phyloP scores from a whole-genome alignment of 208 protist genomes.

The Leishmania amazonensis region DNA sequence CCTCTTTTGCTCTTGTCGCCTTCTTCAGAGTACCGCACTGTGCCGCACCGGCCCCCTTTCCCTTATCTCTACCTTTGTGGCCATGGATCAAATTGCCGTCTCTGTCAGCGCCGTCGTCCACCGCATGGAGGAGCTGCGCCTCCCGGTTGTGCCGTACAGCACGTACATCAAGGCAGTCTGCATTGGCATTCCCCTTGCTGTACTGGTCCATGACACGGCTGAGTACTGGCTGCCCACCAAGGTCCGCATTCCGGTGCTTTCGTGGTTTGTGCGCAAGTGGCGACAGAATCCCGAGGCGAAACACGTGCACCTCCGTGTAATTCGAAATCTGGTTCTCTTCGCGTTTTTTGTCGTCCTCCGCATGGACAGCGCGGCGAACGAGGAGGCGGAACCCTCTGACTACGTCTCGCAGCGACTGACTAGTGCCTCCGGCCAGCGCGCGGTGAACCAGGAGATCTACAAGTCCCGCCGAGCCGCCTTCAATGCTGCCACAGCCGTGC shows the following conservation, averaged over 20 bases:
- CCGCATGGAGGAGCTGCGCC: constrained; percentile 59
- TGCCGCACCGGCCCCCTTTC: not conserved
- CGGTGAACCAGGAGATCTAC: constrained; percentile 69
- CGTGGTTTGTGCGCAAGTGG: constrained; percentile 82
- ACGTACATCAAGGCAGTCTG: constrained; percentile 61
- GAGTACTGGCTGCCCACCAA: constrained; percentile 77
- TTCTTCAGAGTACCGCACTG: not conserved
- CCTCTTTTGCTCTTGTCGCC: not conserved
- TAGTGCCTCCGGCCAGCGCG: constrained; percentile 45
- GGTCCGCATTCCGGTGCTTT: constrained; percentile 58
- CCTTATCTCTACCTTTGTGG: not conserved
- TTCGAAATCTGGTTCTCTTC: constrained; percentile 76
- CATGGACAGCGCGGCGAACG: constrained; percentile 46
- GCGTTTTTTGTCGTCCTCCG: constrained; percentile 66
- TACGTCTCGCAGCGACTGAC: constrained; percentile 74
- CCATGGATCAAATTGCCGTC: constrained; percentile 73
- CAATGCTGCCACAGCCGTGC: constrained; percentile 53
- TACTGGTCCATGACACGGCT: constrained; percentile 81
- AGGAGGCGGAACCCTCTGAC: constrained; percentile 53
- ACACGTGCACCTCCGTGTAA: constrained; percentile 41
- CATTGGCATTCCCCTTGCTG: constrained; percentile 73
- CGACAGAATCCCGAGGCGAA: constrained; percentile 64
- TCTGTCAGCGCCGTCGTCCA: constrained; percentile 72
- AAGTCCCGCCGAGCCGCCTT: constrained; percentile 64
- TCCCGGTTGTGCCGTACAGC: constrained; percentile 59